These are phyloP conservation scores for Ballota nigra DNA, from an alignment of 257 asterid species.

Conservation along the genomic window DNA sequence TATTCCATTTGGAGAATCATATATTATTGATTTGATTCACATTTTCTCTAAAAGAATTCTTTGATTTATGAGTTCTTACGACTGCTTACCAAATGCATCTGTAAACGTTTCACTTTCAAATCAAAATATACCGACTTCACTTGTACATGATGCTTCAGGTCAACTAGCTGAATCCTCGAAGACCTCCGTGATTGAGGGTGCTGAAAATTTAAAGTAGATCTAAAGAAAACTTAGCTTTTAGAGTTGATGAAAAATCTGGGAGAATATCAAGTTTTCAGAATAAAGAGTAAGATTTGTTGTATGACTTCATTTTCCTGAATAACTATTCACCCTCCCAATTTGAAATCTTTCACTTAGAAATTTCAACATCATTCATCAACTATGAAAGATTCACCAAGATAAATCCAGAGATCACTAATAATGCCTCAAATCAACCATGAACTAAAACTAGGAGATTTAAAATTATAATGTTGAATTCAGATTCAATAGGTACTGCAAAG, in stretches of 20 bases:
- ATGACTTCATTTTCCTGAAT: neutral
- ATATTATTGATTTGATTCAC: neutral
- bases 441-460: neutral
- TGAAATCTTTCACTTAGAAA: neutral
- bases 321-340: neutral
- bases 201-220: neutral
- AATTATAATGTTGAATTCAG: slow-evolving; percentile 3
- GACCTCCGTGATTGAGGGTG: neutral
- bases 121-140: neutral
- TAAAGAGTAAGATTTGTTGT: neutral
- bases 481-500: neutral
- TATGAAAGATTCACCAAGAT: neutral
- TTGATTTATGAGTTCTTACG: neutral
- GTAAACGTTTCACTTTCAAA: neutral
- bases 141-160: neutral
- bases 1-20: neutral
- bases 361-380: neutral
- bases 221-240: neutral
- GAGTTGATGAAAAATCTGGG: neutral
- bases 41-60: neutral
- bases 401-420: neutral
- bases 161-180: neutral
- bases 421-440: neutral
- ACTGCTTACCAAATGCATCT: neutral
- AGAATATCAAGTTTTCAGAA: neutral